Conservation (phyloP, 768 basidiomycete species). For the Psilocybe cyanescens region DNA sequence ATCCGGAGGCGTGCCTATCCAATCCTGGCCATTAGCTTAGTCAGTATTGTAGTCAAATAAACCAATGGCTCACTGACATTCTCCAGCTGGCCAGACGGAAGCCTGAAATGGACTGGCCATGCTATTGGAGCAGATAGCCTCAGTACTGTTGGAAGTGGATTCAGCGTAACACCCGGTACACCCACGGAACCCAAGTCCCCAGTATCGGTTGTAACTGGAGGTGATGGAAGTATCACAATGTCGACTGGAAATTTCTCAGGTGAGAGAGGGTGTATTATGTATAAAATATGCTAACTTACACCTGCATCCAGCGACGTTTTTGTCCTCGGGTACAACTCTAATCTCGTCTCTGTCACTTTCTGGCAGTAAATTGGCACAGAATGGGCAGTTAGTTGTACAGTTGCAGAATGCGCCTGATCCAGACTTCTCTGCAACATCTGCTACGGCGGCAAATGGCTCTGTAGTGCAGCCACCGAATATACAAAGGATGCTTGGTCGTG, state of each 20-base stretch:
- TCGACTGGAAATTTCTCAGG: constrained; percentile 39
- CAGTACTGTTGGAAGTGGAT: constrained; percentile 17
- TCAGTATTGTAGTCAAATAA: constrained; percentile 14
- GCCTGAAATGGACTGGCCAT: constrained; percentile 43
- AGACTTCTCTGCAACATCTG: constrained; percentile 20
- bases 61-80: not conserved
- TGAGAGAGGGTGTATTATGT: constrained; percentile 4
- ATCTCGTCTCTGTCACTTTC: constrained; percentile 33
- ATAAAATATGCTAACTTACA: not conserved
- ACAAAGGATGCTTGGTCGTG: constrained; percentile 24
- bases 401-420: constrained; percentile 38
- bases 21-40: constrained; percentile 42
- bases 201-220: constrained; percentile 31
- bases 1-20: constrained; percentile 15
- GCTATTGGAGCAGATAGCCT: constrained; percentile 32
- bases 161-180: constrained; percentile 33
- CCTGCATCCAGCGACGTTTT: constrained; percentile 29
- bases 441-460: constrained; percentile 11
- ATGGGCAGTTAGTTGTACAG: constrained; percentile 33
- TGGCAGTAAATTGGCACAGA: constrained; percentile 30
- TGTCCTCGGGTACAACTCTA: constrained; percentile 32
- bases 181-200: constrained; percentile 35
- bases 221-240: constrained; percentile 26
- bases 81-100: constrained; percentile 41
- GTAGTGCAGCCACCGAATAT: constrained; percentile 16